These are phyloP conservation scores for Apiotrichum siamense DNA, from an alignment of 1,284 basidiomycete species.

Conservation along the genomic window DNA sequence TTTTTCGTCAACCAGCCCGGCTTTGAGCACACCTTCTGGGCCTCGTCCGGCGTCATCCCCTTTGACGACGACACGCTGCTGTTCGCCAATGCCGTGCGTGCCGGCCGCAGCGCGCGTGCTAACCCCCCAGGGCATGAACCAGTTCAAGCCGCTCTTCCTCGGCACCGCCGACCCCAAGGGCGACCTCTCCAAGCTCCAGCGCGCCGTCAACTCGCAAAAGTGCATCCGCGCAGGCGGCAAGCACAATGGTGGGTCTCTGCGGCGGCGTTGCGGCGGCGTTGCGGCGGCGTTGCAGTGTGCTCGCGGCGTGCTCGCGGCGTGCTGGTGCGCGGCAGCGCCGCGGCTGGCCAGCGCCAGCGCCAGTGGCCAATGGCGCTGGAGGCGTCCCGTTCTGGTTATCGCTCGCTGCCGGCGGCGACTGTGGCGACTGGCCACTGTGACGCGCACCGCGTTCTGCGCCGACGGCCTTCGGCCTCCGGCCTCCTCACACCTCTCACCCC, in stretches of 20 bases:
- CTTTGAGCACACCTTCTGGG: conserved; percentile 76
- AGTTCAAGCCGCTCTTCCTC: conserved; percentile 96
- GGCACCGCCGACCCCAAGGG: conserved; percentile 90
- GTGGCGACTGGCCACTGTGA: too few relatives aligned
- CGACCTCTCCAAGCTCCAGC: conserved; percentile 78
- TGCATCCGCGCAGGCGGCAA: conserved; percentile 98
- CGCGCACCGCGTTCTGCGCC: too few relatives aligned
- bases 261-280: neutral
- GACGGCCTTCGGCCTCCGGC: neutral
- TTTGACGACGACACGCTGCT: conserved; percentile 95
- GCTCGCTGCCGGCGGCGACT: neutral
- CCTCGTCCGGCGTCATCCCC: conserved; percentile 89
- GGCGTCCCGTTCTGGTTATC: too few relatives aligned
- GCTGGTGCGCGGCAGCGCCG: too few relatives aligned
- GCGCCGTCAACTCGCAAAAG: conserved; percentile 94
- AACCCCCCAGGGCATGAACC: conserved; percentile 72
- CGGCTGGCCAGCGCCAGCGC: too few relatives aligned
- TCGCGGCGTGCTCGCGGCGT: too few relatives aligned
- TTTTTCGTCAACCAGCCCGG: conserved; percentile 64
- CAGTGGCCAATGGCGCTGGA: too few relatives aligned
- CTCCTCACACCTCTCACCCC: too few relatives aligned
- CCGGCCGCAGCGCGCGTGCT: neutral
- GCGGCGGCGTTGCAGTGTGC: too few relatives aligned
- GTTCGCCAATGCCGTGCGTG: conserved; percentile 80
- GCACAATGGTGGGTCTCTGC: conserved; percentile 73